Evolutionary conservation across 164 flowering plant species (phyloP), one percentile per base, ranked within the genome.

Genomic region (Cinnamomum chago): DNA sequence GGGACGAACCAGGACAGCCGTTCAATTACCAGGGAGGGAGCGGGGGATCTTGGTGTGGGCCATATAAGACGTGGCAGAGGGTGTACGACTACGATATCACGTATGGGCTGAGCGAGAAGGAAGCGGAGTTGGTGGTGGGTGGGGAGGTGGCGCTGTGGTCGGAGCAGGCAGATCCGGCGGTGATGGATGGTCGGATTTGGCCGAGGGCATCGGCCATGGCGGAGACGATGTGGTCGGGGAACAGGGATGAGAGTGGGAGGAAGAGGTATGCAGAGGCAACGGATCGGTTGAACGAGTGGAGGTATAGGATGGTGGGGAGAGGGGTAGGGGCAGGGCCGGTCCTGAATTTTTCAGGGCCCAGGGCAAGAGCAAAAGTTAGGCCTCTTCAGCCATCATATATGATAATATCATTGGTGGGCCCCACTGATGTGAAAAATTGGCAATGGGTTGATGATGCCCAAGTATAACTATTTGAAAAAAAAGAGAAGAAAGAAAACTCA

Each of bases 71-170:
- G 52, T 95, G 99, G 99, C 91, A 92, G 73, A 85, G 82, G 18
- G 80, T 95, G 20, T 95, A 95, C 69, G 88, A 91, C 64, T 93
- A 95, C 70, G 97, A 95, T 47, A 90, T 95, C 70, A 85, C 95
- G 0, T 75, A 90, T 27, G 93, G 94, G 30, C 72, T 95, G 79
- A 90, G 27, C 2, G 83, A 82, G 72, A 85, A 76, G 50, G 91
- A 95, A 76, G 85, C 90, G 0, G 79, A 79, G 79, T 52, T 93
- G 79, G 97, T 95, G 50, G 22, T 95, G 2, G 99, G 99, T 11
- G 97, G 97, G 9, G 99, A 95, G 82, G 99, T 93, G 72, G 97
- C 95, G 15, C 77, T 95, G 70, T 95, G 97, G 99, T 91, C 97
- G 1, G 99, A 93, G 81, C 99, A 93, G 72, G 93, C 99, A 0